phyloP scores from a whole-genome alignment of 2,329 filamentous ascomycete species.

The Ophiocordyceps camponoti-floridani region DNA sequence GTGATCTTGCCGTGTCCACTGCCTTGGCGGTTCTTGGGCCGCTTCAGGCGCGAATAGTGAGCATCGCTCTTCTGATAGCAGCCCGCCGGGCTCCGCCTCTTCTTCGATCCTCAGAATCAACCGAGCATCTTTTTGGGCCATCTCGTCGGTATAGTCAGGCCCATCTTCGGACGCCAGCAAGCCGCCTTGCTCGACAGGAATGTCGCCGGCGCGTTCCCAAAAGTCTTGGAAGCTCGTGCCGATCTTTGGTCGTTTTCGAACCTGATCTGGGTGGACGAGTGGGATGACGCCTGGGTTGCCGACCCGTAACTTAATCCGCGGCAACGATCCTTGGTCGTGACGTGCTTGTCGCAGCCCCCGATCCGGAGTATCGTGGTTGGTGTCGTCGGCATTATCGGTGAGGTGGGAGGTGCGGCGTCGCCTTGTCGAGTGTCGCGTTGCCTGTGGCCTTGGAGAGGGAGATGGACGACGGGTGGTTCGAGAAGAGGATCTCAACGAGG shows the following conservation, averaged over 20 bases:
- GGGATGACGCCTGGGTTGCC: slow-evolving; percentile 24
- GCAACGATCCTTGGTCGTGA: slow-evolving; percentile 12
- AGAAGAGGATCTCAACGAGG: slow-evolving; percentile 11
- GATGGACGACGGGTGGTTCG: slow-evolving; percentile 20
- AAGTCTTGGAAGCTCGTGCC: slow-evolving; percentile 40
- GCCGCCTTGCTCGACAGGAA: slow-evolving; percentile 41
- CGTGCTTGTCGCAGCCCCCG: slow-evolving; percentile 3
- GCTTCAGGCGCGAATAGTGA: slow-evolving; percentile 57
- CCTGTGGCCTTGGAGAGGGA: slow-evolving; percentile 20
- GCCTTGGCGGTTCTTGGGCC: slow-evolving; percentile 52
- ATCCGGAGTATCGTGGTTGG: slow-evolving; percentile 3
- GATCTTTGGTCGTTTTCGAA: slow-evolving; percentile 32
- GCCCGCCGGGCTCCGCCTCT: slow-evolving; percentile 56
- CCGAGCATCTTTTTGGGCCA: slow-evolving; percentile 48
- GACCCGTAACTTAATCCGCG: slow-evolving; percentile 32
- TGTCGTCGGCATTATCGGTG: slow-evolving; percentile 9
- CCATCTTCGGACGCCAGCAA: slow-evolving; percentile 37
- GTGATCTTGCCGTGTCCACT: slow-evolving; percentile 81
- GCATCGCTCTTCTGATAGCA: slow-evolving; percentile 53
- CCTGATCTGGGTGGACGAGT: slow-evolving; percentile 39
- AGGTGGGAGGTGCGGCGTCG: slow-evolving; percentile 24
- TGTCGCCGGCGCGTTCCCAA: slow-evolving; percentile 27
- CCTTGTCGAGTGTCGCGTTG: slow-evolving; percentile 21
- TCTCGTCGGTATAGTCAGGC: slow-evolving; percentile 38
- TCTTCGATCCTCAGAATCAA: slow-evolving; percentile 52